Base-by-base conservation (phyloP, 2,329 filamentous ascomycete species). In the Nothomitra cinnamomea region DNA sequence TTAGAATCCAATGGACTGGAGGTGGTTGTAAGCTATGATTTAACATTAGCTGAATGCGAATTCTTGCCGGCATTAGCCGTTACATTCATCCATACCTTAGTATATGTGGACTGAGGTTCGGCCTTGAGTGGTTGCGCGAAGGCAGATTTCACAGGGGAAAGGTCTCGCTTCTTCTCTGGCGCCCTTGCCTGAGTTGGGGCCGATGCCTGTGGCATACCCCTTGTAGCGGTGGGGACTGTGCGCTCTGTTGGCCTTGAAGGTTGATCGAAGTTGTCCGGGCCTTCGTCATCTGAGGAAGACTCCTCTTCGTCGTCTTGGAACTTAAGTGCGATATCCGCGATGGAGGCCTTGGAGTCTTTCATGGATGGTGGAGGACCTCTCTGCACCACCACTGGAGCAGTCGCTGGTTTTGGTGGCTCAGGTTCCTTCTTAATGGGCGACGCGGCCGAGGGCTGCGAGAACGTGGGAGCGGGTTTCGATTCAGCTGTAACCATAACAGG, bases 291-390 rank as follows among this genome's bases (percentile, higher is more conserved):
- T 8, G 72, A 71, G 1, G 70, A 69, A 0, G 79, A 76, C n/a
- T 77, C 77, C 10, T 80, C 76, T 5, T 81, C 78, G 24, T 83
- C 73, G 64, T 94, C 88, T 60, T 87, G 83, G 68, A 86, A 95
- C 68, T 86, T 94, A 66, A 78, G 81, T 8, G 88, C 89, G 74
- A 92, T 83, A 54, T 80, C 80, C 19, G 87, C 79, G 68, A 95
- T 92, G 12, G 87, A 94, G 25, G 78, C 78, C 66, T 92, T 88
- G 70, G 95, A 90, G 58, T 94, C 86, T 58, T 82, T 83, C 69
- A 94, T 78, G 1, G 79, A 81, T 10, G 82, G 81, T 36, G 84
- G 80, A 22, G 77, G 75, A 21, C 71, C 72, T 56, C 70, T 69
- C 8, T 65, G 57, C 41, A 62, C 60, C 2, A 66, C 59, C 6